Base-by-base conservation (phyloP, 352 stramenopile genomes). In the Globisporangium nodosum region DNA sequence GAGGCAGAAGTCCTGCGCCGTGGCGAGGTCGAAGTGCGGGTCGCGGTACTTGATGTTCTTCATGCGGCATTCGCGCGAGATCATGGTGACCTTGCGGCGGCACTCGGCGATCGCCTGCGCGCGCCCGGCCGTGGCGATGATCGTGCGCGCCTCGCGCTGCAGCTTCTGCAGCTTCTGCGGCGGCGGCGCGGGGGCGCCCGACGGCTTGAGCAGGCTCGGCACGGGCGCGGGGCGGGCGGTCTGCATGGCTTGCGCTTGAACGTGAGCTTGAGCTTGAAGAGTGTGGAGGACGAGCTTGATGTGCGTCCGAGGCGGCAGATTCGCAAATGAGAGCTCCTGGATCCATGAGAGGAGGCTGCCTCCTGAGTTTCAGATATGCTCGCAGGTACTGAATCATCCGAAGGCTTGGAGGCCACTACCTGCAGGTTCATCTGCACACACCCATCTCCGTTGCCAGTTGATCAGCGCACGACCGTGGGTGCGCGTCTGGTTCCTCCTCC, bases 31-130 rank as follows among this genome's bases (percentile, higher is more conserved):
- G 57, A 77, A 77, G 50, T 77, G 69, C 43, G 69, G 69, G 54
- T 77, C 69, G 56, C 69, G 69, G 54, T 77, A 77, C 66, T 77
- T 77, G 57, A 72, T 54, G 49, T 77, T 77, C 56, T 71, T 59
- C 57, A 70, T 64, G 58, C 68, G 68, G 60, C 68, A 76, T 59
- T 76, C 68, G 37, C 56, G 54, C 46, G 68, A 76, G 58, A 76
- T 76, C 65, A 69, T 73, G 49, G 61, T 56, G 46, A 76, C 69
- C 56, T 76, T 76, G 53, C 54, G 56, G 33, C 66, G 69, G 56
- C 69, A 76, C 47, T 73, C 66, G 33, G 53, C 55, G 56, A 76
- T 71, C n/a, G 69, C 69, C 16, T 45, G 47, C 56, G 73, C 63
- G 35, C 69, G 59, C 3, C 61, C 61, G n/a, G 49, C 61, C 7